Evolutionary conservation across 2,329 filamentous ascomycete species (phyloP), one percentile per base, ranked within the genome.

Genomic region (Beauveria caledonica): DNA sequence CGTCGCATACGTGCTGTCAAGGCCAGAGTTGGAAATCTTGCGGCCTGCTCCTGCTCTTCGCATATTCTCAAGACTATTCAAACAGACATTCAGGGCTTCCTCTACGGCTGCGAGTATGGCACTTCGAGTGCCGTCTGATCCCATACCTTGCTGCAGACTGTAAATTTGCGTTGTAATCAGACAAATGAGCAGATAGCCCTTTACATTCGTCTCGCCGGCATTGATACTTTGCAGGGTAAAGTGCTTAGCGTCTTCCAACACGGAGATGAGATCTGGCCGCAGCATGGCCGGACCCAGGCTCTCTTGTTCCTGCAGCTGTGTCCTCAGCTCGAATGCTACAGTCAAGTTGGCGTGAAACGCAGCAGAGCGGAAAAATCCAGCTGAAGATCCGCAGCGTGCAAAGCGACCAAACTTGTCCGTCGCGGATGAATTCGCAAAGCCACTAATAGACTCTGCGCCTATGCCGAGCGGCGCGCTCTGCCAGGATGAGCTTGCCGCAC

Each of bases 141-240:
- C 11, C 51, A 42, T 11, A 3, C 51, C 51, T 15, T 42, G 51
- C 13, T 53, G 51, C 15, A 53, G 15, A 5, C 51, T 53, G 3
- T 53, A 17, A 11, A 53, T 53, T 17, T 53, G 51, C 7, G 21
- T 11, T 62, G 13, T 27, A 5, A 53, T 40, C 51, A 53, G 42
- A 10, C 51, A 42, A 7, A 53, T 27, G 6, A 83, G 72, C 19
- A 85, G 46, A 42, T 78, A 78, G 0, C 78, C 78, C 63, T 84
- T 85, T 19, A 79, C 69, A 57, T 84, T 85, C 0, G 80, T 83
- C 67, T 84, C 80, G 1, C 80, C 81, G 0, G 72, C 73, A 52
- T 74, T 64, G 17, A 83, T 70, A 10, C 69, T 71, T 5, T 65
- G 63, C 50, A 78, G 64, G 1, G 65, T 66, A 76, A 77, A 82